These are phyloP conservation scores for Mortierella hygrophila DNA, from an alignment of 192 early-diverging fungal genomes.

Conservation along the genomic window DNA sequence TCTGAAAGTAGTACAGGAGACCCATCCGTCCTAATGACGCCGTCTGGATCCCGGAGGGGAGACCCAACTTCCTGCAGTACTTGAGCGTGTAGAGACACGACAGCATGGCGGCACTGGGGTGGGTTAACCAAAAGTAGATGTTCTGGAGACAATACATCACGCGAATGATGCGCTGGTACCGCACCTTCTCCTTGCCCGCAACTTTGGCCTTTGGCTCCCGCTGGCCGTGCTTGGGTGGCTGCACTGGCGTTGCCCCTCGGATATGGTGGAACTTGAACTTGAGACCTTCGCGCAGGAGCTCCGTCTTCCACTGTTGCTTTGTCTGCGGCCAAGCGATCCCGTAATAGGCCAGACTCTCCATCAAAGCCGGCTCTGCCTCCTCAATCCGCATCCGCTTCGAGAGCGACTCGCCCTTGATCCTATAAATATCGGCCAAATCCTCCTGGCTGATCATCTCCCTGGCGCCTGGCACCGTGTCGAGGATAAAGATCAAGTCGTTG, in stretches of 20 bases:
- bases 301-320: slow-evolving; percentile 26
- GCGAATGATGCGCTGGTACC: slow-evolving; percentile 17
- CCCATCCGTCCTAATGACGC: slow-evolving; percentile 53
- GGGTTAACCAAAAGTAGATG: slow-evolving; percentile 33
- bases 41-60: slow-evolving; percentile 40
- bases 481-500: slow-evolving; percentile 53
- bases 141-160: slow-evolving; percentile 41
- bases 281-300: slow-evolving; percentile 17
- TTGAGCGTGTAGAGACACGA: slow-evolving; percentile 29
- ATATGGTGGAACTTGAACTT: slow-evolving; percentile 30
- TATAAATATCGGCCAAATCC: slow-evolving; percentile 59
- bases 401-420: slow-evolving; percentile 56
- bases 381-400: slow-evolving; percentile 60
- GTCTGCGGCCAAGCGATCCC: slow-evolving; percentile 34
- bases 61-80: slow-evolving; percentile 24
- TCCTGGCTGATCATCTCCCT: slow-evolving; percentile 34
- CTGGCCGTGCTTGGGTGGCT: background rate
- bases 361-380: slow-evolving; percentile 39
- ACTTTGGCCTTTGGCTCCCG: background rate
- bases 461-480: slow-evolving; percentile 50
- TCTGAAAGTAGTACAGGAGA: slow-evolving; percentile 56
- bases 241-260: slow-evolving; percentile 13
- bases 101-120: slow-evolving; percentile 27
- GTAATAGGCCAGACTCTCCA: slow-evolving; percentile 28
- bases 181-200: slow-evolving; percentile 16